Percentiles rank a stretch among this genome's conserved stretches.
phyloP scores from a whole-genome alignment of 225 moss, liverwort and hornwort genomes.

The Asterella californica region DNA sequence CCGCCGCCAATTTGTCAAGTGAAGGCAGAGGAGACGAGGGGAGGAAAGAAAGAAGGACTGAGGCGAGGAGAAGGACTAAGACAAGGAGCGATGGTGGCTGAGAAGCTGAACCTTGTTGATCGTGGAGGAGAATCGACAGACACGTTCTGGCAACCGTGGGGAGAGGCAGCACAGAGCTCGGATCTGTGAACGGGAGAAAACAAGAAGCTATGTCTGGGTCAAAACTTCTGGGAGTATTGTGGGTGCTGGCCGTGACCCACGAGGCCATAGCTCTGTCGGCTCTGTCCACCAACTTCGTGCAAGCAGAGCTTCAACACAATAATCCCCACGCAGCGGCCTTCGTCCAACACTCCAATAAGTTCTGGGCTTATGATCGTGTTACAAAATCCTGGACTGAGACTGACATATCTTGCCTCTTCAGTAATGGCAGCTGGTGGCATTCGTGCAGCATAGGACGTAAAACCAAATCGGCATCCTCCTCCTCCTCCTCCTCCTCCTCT shows the following conservation, averaged over 20 bases:
- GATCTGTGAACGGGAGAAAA: not conserved
- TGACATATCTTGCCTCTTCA: constrained; percentile 43
- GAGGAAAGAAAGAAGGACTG: no score
- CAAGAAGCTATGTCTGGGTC: constrained; percentile 19
- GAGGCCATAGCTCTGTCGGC: constrained; percentile 32
- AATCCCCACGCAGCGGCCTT: constrained; percentile 24
- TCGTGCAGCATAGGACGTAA: constrained; percentile 22
- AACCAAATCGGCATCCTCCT: no score
- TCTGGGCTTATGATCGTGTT: constrained; percentile 46
- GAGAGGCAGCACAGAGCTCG: not conserved
- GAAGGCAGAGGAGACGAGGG: not conserved
- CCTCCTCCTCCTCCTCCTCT: not conserved
- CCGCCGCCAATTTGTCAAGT: not conserved
- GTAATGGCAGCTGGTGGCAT: constrained; percentile 42
- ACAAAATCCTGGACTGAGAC: constrained; percentile 39
- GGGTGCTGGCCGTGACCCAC: constrained; percentile 30
- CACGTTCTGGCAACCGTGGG: not conserved
- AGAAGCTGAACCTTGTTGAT: not conserved
- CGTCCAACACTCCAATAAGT: constrained; percentile 41
- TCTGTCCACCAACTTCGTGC: constrained; percentile 32
- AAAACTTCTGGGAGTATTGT: constrained; percentile 30
- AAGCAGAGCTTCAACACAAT: constrained; percentile 13
- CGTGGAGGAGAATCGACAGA: not conserved
- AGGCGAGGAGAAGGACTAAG: not conserved
- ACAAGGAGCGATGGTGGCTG: constrained; percentile 12